Base-by-base conservation (phyloP, 441 rosid species). In the Mallotus repandus region DNA sequence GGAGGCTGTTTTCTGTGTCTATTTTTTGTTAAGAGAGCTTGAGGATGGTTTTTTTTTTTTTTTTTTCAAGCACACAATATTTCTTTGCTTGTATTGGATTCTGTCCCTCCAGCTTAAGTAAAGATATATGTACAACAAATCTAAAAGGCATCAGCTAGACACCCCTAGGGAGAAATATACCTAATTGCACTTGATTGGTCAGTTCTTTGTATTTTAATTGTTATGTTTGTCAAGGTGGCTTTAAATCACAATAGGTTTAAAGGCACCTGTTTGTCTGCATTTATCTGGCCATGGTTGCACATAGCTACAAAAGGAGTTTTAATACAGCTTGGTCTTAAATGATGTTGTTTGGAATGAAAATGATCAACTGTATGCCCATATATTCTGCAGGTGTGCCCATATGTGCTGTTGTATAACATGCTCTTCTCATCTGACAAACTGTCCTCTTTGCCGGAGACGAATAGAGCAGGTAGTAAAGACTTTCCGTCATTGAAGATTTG, bases 371-470 rank as follows among this genome's bases (percentile, higher is more conserved):
- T 18, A 67, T 76, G 66, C 67, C 35, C 55, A 62, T 73, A 74
- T 77, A 75, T 66, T 76, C 64, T 74, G 85, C 87, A 93, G 97
- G 88, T 95, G 99, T 74, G 99, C 96, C 69, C 99, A 93, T 80
- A 90, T 95, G 99, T 95, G 99, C 79, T 89, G 98, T 74, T 95
- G 99, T 81, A 85, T 74, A 15, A 13, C 90, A 41, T 95, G 99
- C 82, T 85, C 91, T 61, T 85, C 85, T 0, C 92, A 88, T 63
- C 78, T 95, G 83, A 84, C 84, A 74, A 88, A 73, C 79, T 93
- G 98, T 67, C 99, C 95, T 57, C 98, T 95, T 71, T 91, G 98
- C 74, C 87, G 98, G 74, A 85, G 91, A 81, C 84, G 89, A 64
- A 95, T 95, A 74, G 95, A 93, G 75, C 91, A 84, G 80, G 85